Percentiles rank a stretch among this genome's conserved stretches.
These are phyloP conservation scores for Tremella yokohamensis DNA, from an alignment of 768 basidiomycete genomes.

Conservation along the genomic window DNA sequence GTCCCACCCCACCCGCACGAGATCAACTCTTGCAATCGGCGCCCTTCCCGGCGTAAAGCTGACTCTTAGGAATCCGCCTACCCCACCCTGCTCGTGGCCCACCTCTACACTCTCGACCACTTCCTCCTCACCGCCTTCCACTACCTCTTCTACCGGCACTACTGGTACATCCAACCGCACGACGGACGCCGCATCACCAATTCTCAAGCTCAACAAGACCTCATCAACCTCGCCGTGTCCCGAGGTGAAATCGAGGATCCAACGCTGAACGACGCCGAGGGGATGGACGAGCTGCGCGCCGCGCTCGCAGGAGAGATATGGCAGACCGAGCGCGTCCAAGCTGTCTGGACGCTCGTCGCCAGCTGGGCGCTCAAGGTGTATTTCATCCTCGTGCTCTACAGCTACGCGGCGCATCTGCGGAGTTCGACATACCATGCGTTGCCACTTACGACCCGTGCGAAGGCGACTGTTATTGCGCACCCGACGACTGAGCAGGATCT, in stretches of 20 bases:
- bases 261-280: conserved; percentile 53
- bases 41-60: not conserved
- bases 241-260: conserved; percentile 56
- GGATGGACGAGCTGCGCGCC: conserved; percentile 65
- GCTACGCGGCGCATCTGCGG: conserved; percentile 86
- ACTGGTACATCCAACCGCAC: conserved; percentile 91
- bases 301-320: conserved; percentile 76
- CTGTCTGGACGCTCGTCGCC: conserved; percentile 67
- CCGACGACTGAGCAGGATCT: conserved; percentile 33
- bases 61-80: conserved; percentile 74
- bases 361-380: conserved; percentile 62
- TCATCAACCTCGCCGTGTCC: conserved; percentile 58
- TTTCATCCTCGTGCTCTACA: conserved; percentile 84
- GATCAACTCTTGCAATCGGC: no score
- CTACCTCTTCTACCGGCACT: conserved; percentile 74
- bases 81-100: conserved; percentile 80
- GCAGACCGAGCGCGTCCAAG: conserved; percentile 82
- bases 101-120: conserved; percentile 89
- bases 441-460: conserved; percentile 53
- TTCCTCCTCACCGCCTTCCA: conserved; percentile 85
- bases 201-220: conserved; percentile 80
- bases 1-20: conserved; percentile 43
- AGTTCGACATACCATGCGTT: conserved; percentile 84
- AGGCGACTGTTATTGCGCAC: conserved; percentile 33
- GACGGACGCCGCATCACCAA: conserved; percentile 77